Evolutionary conservation across 2,329 filamentous ascomycete species (phyloP).

Genomic region (Helicocarpus griseus): DNA sequence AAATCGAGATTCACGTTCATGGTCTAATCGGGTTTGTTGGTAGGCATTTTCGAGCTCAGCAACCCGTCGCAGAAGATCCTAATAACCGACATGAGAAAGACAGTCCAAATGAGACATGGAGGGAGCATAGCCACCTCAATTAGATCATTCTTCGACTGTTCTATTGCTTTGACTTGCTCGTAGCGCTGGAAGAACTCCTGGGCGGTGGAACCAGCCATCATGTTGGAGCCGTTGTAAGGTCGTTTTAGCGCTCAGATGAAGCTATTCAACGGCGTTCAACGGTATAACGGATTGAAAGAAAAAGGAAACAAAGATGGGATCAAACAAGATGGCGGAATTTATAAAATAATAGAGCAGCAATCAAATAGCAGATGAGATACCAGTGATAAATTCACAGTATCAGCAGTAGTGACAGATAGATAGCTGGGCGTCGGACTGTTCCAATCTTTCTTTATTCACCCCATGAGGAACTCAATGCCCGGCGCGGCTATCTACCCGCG

Average conservation of each 20-base stretch:
- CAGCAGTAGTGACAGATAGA: not conserved
- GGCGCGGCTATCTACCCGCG: not conserved
- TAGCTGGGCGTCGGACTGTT: too few species aligned
- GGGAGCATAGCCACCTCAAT: conserved; percentile 32
- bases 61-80: conserved; percentile 39
- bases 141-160: conserved; percentile 38
- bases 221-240: not conserved
- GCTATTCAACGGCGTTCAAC: not conserved
- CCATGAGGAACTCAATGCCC: not conserved
- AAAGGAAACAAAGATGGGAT: not conserved
- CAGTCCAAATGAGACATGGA: not conserved
- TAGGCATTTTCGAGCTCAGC: conserved; percentile 35
- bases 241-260: not conserved
- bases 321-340: not conserved
- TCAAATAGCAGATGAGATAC: conserved; percentile 1
- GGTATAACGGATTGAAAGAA: not conserved
- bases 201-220: conserved; percentile 22
- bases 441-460: not conserved
- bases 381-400: not conserved
- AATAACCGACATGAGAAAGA: conserved; percentile 4
- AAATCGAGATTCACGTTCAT: conserved; percentile 38
- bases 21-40: conserved; percentile 35
- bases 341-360: not conserved
- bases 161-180: conserved; percentile 33
- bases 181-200: conserved; percentile 33